Evolutionary conservation across 208 protist genomes (phyloP), one percentile per base, ranked within the genome.

Genomic region (Naegleria gruberi): DNA sequence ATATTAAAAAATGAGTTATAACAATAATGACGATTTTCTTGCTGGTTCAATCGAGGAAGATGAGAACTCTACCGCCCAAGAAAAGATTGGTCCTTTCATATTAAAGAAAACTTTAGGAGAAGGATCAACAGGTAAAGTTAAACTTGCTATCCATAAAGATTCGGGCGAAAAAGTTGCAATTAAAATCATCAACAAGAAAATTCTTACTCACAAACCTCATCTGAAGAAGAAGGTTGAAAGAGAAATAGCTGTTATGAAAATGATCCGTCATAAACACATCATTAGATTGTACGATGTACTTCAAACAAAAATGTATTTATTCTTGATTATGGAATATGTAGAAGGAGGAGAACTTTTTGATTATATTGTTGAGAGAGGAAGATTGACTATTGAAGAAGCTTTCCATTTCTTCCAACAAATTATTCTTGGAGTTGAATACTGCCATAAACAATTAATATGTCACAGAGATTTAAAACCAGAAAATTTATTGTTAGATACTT

Each of bases 301-400:
- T 82, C 57, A 91, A 83, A 90, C 77, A 40, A 91, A 93, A 12
- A 95, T 92, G 37, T 95, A 98, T 92, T 97, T 98, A 30, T 98
- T 97, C 85, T 95, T 98, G 92, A 93, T 98, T 41, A 98, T 98
- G 94, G 96, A 98, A 91, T 97, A 97, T 82, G 81, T 90, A 8
- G 65, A 87, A 37, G 74, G 74, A 0, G 90, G 90, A 46, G 90
- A 91, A 55, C 34, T 91, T 1, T 91, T 91, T 74, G 65, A 87
- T 90, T 91, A 90, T 55, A 51, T 91, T 82, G 51, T 89, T n/a
- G 34, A 46, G 23, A 82, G 42, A 73, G 90, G 90, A 43, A 51
- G 74, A 83, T 46, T 91, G 42, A 26, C 37, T 19, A 77, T 51
- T 51, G 89, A 89, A 19, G 89, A 84, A 43, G 86, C 89, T n/a